Conservation (phyloP, 345 rosid genomes). For the Lenwebbia sp. region DNA sequence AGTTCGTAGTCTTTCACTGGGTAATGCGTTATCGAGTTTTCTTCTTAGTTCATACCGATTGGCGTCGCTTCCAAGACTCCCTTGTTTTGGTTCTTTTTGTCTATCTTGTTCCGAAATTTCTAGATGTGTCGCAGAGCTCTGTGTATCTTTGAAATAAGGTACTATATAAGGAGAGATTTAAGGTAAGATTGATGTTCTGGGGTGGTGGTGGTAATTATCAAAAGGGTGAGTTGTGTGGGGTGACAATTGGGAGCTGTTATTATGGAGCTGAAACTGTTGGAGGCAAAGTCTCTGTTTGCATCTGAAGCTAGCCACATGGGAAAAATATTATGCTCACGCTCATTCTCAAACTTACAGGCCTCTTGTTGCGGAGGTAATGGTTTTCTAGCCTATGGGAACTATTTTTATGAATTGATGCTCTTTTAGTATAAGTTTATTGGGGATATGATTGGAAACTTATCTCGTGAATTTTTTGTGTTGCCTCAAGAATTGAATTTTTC, state of each 20-base stretch:
- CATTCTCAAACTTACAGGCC: neutral
- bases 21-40: neutral
- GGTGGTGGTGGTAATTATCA: neutral
- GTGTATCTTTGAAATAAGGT: neutral
- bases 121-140: neutral
- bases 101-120: neutral
- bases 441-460: neutral
- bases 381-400: neutral
- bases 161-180: neutral
- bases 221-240: neutral
- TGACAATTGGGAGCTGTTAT: neutral
- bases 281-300: neutral
- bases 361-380: neutral
- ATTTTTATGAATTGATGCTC: neutral
- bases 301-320: neutral
- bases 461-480: neutral
- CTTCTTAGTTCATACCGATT: neutral
- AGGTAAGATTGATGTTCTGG: neutral
- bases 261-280: neutral
- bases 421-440: neutral
- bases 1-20: neutral
- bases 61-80: neutral
- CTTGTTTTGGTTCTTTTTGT: neutral
- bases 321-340: neutral
- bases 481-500: neutral